phyloP scores from a whole-genome alignment of 2,329 filamentous ascomycete species.

The Ascochyta lentis region DNA sequence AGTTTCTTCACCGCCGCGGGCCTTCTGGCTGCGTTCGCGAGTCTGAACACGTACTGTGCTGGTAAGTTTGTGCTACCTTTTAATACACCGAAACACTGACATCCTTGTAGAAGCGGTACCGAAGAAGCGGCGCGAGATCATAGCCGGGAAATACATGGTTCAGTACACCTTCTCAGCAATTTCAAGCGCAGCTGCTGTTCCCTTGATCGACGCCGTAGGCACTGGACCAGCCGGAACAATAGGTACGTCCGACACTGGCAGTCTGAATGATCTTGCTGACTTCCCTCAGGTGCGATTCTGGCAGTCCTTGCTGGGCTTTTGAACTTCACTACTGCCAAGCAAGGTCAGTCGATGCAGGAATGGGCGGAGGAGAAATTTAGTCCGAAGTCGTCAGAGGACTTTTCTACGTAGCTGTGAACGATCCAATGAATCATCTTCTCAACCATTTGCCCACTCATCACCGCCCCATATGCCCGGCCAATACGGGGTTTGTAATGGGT shows the following conservation, averaged over 20 bases:
- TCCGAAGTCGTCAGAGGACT: not conserved
- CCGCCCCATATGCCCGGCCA: conserved; percentile 24
- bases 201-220: conserved; percentile 39
- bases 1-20: conserved; percentile 46
- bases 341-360: conserved; percentile 21
- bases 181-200: conserved; percentile 33
- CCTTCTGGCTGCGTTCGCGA: conserved; percentile 49
- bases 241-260: conserved; percentile 3
- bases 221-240: conserved; percentile 28
- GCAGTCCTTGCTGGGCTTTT: conserved; percentile 19
- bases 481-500: conserved; percentile 22
- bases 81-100: not conserved
- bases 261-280: not conserved
- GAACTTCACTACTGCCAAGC: conserved; percentile 17
- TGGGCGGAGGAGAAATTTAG: conserved; percentile 15
- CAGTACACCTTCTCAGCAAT: conserved; percentile 39
- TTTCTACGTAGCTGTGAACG: not conserved
- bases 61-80: conserved; percentile 31
- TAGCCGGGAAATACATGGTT: conserved; percentile 43
- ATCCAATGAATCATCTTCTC: not conserved
- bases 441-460: conserved; percentile 8
- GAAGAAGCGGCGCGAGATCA: conserved; percentile 29
- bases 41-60: conserved; percentile 51
- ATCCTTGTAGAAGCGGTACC: conserved; percentile 31
- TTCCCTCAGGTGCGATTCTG: conserved; percentile 11